Base-by-base conservation (phyloP, 139 green algal genomes). In the Mesostigma viride region DNA sequence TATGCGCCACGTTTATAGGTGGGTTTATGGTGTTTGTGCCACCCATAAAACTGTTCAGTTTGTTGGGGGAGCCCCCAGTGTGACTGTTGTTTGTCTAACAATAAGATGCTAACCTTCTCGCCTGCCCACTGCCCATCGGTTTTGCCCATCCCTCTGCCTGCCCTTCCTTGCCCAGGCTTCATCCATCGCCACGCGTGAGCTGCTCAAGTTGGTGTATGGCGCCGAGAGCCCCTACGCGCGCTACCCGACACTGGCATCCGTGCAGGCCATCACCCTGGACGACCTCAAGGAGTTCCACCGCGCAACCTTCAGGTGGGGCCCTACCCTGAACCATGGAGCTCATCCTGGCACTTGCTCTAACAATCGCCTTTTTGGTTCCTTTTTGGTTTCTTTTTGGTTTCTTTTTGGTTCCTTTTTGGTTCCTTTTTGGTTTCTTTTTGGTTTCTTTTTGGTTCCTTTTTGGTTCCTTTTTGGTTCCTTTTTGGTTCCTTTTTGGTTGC, bases 161-260 rank as follows among this genome's bases (percentile, higher is more conserved):
- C 4, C 4, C 11, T 32, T 27, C 51, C 51, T 26, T 32, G 4
- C 40, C 4, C 31, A 72, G 68, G 44, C 66, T 58, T 45, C 22
- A 3, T 2, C 45, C 20, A 65, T 76, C n/a, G 34, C 70, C 8
- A 26, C 17, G 26, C n/a, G 70, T 22, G 66, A 76, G 46, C 24
- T 76, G 64, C 64, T 24, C 27, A 57, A 66, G 31, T 34, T 76
- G 44, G n/a, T 76, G 5, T 76, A 76, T 24, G 70, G 70, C 31
- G 8, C 35, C 3, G 30, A 44, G 3, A 69, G 32, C 53, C 17
- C 31, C 3, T 69, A 69, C 35, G 70, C 68, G 24, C 70, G 70
- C 34, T n/a, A 31, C 14, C 48, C 67, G 27, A 35, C 51, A 17
- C 30, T 27, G 4, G 61, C 30, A 8, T 35, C 48, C 35, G 61